Base-by-base conservation (phyloP, 1,284 basidiomycete species). In the Sporisorium graminicola region DNA sequence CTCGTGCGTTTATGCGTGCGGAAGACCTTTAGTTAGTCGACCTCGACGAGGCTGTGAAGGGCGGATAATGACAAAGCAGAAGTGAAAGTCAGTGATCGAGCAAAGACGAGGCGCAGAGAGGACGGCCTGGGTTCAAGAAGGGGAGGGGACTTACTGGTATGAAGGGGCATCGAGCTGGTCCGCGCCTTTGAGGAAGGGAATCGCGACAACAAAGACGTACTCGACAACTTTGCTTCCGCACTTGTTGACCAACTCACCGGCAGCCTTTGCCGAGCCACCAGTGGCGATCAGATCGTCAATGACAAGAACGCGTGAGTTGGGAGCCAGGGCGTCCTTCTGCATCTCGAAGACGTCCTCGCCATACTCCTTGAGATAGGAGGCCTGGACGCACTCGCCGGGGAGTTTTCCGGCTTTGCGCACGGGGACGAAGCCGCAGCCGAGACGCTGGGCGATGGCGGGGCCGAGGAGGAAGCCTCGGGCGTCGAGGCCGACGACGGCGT, bases 211-310 rank as follows among this genome's bases (percentile, higher is more conserved):
- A 88, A 99, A 99, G 78, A 99, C 87, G 88, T 98, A 98, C 87
- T 98, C 94, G 62, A 97, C 87, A 33, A 92, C 92, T 78, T 91
- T 91, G 63, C 92, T 94, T 42, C 94, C 94, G 75, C 91, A 89
- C 87, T 93, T 91, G 33, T 89, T 88, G 67, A 99, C 91, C 27
- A 99, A 92, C 79, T 97, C 90, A 59, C 95, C 95, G 10, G 97
- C 95, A 1, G 95, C 95, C 75, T 91, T 91, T 4, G 97, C 97
- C 18, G 95, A 98, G 8, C 97, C 97, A 70, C 94, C 94, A 47
- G 97, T 99, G 0, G 97, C 97, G 74, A 99, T 95, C 42, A 99
- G 89, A 86, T 99, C 97, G 86, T 99, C 97, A 33, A 99, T 89
- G 52, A 99, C 89, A 44, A 99, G 87, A 31, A 95, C 94, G 63